Evolutionary conservation across 768 basidiomycete species (phyloP).

Genomic region (Trametes punicea): DNA sequence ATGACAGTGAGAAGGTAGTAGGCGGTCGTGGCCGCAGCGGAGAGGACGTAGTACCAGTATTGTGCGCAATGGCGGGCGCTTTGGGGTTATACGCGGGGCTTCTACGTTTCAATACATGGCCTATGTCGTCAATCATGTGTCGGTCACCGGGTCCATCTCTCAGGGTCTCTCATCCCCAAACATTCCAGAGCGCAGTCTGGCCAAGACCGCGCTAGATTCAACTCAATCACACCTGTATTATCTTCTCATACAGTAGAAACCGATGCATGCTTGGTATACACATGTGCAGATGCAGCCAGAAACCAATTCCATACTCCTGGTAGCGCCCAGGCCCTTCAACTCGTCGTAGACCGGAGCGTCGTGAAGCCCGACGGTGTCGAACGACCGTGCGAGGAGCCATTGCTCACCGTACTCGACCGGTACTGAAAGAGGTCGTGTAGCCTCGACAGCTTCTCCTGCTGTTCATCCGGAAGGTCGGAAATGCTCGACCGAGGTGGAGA

Average conservation of each 20-base stretch:
- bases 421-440: slow-evolving; percentile 84
- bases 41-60: not conserved
- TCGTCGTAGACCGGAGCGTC: slow-evolving; percentile 11
- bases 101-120: no score
- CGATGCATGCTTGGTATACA: slow-evolving; percentile 21
- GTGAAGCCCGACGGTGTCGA: slow-evolving; percentile 13
- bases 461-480: slow-evolving; percentile 28
- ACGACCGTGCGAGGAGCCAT: slow-evolving; percentile 37
- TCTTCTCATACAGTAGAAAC: slow-evolving; percentile 14
- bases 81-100: no score
- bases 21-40: slow-evolving; percentile 8
- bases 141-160: slow-evolving; percentile 1
- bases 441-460: slow-evolving; percentile 66
- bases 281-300: slow-evolving; percentile 16
- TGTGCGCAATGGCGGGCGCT: not conserved
- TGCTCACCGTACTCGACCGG: slow-evolving; percentile 60
- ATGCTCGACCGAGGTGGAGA: slow-evolving; percentile 32
- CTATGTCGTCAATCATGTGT: slow-evolving; percentile 16
- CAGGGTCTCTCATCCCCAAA: slow-evolving; percentile 1
- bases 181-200: not conserved
- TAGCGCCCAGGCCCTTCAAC: not conserved
- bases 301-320: slow-evolving; percentile 8
- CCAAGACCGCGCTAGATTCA: not conserved
- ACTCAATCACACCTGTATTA: slow-evolving; percentile 18
- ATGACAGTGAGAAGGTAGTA: not conserved